A percentile compares a stretch with the other conserved stretches of the same genome.
Conservation (phyloP, 345 rosid genomes). For the Arabis alpina region DNA sequence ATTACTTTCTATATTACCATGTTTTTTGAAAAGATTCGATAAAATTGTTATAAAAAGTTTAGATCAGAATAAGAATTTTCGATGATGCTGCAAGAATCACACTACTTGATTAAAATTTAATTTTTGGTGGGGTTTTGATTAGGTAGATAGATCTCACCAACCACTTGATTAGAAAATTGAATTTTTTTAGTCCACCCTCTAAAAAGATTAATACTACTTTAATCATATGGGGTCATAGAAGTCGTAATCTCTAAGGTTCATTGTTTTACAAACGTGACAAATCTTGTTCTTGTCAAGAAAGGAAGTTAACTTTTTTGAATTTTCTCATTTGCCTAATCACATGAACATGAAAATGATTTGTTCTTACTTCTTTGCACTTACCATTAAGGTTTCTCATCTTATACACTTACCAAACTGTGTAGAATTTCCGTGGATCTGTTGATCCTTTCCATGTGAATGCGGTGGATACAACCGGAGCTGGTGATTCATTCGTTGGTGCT, state of each 20-base stretch:
- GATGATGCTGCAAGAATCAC: constrained; percentile 20
- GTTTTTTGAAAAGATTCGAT: constrained; percentile 18
- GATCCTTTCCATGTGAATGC: constrained; percentile 84
- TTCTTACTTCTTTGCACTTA: constrained; percentile 13
- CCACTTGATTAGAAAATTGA: constrained; percentile 22
- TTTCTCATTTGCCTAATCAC: constrained; percentile 36
- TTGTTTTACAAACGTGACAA: constrained; percentile 15
- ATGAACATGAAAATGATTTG: constrained; percentile 23
- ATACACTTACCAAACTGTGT: constrained; percentile 18
- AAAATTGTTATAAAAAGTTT: not conserved
- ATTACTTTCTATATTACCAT: constrained; percentile 21
- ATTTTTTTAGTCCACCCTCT: constrained; percentile 30
- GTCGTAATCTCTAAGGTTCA: constrained; percentile 33
- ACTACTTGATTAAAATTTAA: constrained; percentile 20
- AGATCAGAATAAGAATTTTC: constrained; percentile 2
- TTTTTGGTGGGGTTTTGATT: constrained; percentile 24
- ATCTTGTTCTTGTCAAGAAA: constrained; percentile 10
- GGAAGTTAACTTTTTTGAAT: constrained; percentile 7
- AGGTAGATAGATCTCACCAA: constrained; percentile 46
- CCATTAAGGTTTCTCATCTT: not conserved
- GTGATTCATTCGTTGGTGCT: constrained; percentile 96
- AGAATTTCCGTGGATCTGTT: constrained; percentile 82
- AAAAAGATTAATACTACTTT: constrained; percentile 4
- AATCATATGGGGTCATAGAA: constrained; percentile 16
- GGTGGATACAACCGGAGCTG: constrained; percentile 96